Evolutionary conservation across 139 green algal species (phyloP).

Genomic region (Eudorina sp.): DNA sequence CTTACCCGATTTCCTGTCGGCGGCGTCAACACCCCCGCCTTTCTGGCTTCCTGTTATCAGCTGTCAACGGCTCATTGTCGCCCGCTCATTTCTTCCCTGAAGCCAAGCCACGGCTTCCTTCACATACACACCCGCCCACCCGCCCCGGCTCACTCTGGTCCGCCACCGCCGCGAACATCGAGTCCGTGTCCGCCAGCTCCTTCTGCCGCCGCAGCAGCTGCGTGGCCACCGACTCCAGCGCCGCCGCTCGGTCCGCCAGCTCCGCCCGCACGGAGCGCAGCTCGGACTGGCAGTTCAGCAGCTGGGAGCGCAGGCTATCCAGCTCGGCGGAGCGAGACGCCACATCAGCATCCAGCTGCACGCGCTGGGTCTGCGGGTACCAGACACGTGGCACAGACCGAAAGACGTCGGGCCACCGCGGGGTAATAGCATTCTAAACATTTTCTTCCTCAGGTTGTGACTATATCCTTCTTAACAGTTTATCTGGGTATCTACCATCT

Average conservation of each 20-base stretch:
- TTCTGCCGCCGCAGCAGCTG: slow-evolving; percentile 48
- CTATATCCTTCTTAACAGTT: no score
- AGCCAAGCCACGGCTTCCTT: no score
- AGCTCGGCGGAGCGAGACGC: slow-evolving; percentile 42
- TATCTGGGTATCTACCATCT: no score
- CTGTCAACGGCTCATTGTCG: no score
- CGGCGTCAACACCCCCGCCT: no score
- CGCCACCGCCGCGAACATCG: neutral
- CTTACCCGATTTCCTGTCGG: no score
- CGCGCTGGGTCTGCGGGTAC: slow-evolving; percentile 41
- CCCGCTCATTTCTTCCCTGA: no score
- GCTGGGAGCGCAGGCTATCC: neutral
- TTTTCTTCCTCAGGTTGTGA: no score
- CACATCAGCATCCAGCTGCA: slow-evolving; percentile 34
- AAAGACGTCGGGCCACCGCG: no score
- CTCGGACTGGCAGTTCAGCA: neutral
- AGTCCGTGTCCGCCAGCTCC: slow-evolving; percentile 44
- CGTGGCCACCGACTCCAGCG: slow-evolving; percentile 34
- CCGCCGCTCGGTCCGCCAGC: slow-evolving; percentile 16
- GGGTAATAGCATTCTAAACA: no score
- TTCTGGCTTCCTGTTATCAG: no score
- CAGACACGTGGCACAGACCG: no score
- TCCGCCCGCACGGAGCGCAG: slow-evolving; percentile 28
- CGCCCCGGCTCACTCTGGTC: slow-evolving; percentile 36
- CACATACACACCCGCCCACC: neutral